phyloP scores from a whole-genome alignment of 192 early-diverging fungal species.

The Coemansia sp. region DNA sequence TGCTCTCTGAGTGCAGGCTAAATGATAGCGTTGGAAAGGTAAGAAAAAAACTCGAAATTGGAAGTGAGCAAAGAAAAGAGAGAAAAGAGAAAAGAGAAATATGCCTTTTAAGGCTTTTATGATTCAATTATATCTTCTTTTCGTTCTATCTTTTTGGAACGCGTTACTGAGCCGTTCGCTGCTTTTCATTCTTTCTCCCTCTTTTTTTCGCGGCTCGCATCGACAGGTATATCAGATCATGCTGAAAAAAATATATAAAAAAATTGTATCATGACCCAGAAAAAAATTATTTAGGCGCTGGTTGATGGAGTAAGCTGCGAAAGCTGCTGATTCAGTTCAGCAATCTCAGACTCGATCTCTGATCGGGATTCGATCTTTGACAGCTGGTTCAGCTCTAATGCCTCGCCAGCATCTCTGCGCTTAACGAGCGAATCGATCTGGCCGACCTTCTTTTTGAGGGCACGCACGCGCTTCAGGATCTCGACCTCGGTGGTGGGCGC shows the following conservation, averaged over 20 bases:
- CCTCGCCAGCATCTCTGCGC: constrained; percentile 71
- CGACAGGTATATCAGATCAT: background rate
- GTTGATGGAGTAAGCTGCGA: constrained; percentile 8
- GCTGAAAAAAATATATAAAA: background rate
- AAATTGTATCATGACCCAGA: no score
- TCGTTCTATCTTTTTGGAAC: background rate
- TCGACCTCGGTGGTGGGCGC: constrained; percentile 55
- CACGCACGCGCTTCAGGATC: constrained; percentile 81
- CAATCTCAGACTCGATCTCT: constrained; percentile 38
- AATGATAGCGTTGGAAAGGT: background rate
- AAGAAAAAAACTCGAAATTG: background rate
- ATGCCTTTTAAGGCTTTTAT: background rate
- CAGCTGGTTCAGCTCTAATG: constrained; percentile 64
- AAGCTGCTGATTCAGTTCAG: constrained; percentile 22
- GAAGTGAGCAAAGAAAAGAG: constrained; percentile 1
- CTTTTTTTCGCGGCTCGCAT: no score
- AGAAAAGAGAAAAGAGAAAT: background rate
- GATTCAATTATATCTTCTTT: background rate
- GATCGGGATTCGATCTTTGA: constrained; percentile 30
- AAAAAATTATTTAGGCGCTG: background rate
- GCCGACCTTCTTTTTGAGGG: constrained; percentile 86
- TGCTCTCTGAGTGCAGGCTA: background rate
- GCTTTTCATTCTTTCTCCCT: no score
- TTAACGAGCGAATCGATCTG: constrained; percentile 85
- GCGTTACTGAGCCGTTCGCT: background rate